Evolutionary conservation across 140 eudicot genomes (phyloP).

Genomic region (Flaveria floridana): DNA sequence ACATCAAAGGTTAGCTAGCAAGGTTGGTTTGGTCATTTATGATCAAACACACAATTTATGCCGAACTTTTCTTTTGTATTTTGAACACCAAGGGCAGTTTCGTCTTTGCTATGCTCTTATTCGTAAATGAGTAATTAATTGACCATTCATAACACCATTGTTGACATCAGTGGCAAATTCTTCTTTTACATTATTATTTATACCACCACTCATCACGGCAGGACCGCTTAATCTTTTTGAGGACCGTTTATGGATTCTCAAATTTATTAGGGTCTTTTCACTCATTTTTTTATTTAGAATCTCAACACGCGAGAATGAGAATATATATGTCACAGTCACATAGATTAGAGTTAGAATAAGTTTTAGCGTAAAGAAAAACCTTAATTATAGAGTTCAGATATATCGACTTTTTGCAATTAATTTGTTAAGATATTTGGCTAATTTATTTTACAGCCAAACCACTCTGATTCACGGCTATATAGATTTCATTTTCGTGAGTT

Average conservation of each 20-base stretch:
- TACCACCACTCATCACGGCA: too few relatives aligned
- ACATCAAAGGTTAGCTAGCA: neutral
- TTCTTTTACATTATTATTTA: neutral
- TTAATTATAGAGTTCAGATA: too few relatives aligned
- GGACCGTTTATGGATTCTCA: too few relatives aligned
- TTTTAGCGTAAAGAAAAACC: too few relatives aligned
- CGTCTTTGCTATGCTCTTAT: neutral
- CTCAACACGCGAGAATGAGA: too few relatives aligned
- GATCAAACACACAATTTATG: neutral
- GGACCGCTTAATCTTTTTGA: too few relatives aligned
- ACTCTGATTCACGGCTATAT: slow-evolving; percentile 4
- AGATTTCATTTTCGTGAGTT: slow-evolving; percentile 9
- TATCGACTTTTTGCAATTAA: too few relatives aligned
- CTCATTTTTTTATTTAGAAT: too few relatives aligned
- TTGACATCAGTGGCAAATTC: neutral
- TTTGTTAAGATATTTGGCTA: too few relatives aligned
- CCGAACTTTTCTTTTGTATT: neutral
- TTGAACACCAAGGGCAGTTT: neutral
- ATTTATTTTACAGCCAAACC: neutral
- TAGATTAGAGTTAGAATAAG: too few relatives aligned
- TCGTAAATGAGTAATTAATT: neutral
- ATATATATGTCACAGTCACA: too few relatives aligned
- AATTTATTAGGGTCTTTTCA: too few relatives aligned
- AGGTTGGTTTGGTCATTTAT: slow-evolving; percentile 15
- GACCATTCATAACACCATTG: neutral